A percentile compares a stretch with the other conserved stretches of the same genome.
Conservation (phyloP, 148 eudicot genomes). For the Euryodendron excelsum region DNA sequence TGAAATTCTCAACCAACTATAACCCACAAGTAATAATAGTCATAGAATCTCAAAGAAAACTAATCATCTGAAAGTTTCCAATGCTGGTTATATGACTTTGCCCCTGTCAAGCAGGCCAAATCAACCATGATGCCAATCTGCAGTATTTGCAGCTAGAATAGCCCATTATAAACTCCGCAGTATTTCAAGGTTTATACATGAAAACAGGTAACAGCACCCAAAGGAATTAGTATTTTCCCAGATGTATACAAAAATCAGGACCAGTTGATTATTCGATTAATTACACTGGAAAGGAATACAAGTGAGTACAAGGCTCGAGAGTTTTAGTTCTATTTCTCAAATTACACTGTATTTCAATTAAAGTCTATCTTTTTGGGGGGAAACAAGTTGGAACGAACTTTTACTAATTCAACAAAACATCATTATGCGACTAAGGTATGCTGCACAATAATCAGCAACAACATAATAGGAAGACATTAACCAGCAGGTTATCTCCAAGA, state of each 20-base stretch:
- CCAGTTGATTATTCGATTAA: neutral
- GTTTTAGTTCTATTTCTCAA: neutral
- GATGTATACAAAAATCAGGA: neutral
- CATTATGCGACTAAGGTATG: neutral
- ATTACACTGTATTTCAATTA: neutral
- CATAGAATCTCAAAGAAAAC: neutral
- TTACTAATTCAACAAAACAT: neutral
- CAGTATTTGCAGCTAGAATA: too few relatives aligned
- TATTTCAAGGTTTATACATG: too few relatives aligned
- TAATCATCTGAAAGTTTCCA: neutral
- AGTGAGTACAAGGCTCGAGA: neutral
- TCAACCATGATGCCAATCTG: neutral
- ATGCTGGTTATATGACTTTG: neutral
- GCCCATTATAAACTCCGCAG: neutral
- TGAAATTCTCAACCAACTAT: neutral
- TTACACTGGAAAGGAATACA: neutral
- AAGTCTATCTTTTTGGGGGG: too few relatives aligned
- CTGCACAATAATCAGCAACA: neutral
- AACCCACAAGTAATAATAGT: too few relatives aligned
- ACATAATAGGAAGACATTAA: too few relatives aligned
- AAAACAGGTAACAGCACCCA: neutral
- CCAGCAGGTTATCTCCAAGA: neutral
- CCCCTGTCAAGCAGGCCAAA: neutral
- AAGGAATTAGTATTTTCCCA: too few relatives aligned
- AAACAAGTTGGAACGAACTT: neutral